These are phyloP conservation scores for Salix arbutifolia DNA, from an alignment of 345 rosid genomes.

Conservation along the genomic window DNA sequence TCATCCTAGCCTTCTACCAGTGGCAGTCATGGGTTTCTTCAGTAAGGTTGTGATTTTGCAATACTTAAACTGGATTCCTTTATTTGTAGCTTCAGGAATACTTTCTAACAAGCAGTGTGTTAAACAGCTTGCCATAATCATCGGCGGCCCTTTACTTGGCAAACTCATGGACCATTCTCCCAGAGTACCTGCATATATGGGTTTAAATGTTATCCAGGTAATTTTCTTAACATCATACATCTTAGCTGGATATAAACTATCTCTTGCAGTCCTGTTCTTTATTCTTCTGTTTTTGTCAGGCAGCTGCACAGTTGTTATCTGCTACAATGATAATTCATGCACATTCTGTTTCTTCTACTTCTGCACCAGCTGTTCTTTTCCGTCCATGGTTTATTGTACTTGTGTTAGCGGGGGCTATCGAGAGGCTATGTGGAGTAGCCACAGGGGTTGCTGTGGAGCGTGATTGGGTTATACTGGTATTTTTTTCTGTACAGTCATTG, in stretches of 20 bases:
- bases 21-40: constrained; percentile 82
- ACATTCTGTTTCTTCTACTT: constrained; percentile 45
- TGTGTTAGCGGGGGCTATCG: constrained; percentile 71
- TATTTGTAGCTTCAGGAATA: background rate
- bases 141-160: constrained; percentile 88
- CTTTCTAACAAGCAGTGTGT: constrained; percentile 13
- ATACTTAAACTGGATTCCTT: background rate
- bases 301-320: constrained; percentile 77
- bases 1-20: constrained; percentile 91
- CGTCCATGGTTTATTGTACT: constrained; percentile 80
- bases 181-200: constrained; percentile 69
- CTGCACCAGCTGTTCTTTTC: constrained; percentile 56
- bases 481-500: constrained; percentile 11
- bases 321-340: constrained; percentile 86
- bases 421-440: constrained; percentile 78
- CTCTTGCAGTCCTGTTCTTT: background rate
- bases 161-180: constrained; percentile 89
- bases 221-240: background rate
- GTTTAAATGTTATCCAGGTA: constrained; percentile 74
- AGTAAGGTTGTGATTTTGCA: constrained; percentile 46
- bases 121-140: constrained; percentile 57
- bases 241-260: background rate
- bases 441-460: constrained; percentile 88
- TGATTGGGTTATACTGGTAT: constrained; percentile 96
- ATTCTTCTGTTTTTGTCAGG: constrained; percentile 45